Evolutionary conservation across 164 flowering plant genomes (phyloP).

Genomic region (Piper longum): DNA sequence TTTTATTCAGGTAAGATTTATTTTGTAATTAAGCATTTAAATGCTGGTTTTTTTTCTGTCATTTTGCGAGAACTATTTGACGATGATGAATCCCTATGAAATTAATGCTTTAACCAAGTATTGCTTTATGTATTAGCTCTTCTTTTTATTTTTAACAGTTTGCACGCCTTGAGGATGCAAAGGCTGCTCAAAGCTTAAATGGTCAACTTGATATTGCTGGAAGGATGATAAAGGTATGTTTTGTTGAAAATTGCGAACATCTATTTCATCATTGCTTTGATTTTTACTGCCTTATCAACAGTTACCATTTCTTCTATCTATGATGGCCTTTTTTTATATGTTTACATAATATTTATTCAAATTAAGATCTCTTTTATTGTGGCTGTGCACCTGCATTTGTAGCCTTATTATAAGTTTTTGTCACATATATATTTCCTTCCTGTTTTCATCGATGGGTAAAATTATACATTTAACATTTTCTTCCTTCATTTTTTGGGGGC

Average conservation of each 20-base stretch:
- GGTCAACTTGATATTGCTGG: constrained; percentile 94
- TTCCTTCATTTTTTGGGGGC: no score
- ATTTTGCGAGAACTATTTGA: background rate
- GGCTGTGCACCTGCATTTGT: no score
- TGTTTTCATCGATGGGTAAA: no score
- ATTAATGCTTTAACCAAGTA: background rate
- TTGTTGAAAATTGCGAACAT: background rate
- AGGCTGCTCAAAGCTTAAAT: constrained; percentile 82
- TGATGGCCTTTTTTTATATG: no score
- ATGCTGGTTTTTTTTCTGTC: background rate
- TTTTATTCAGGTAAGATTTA: constrained; percentile 67
- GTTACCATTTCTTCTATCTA: no score
- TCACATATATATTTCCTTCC: no score
- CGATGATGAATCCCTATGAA: no score
- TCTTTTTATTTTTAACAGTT: constrained; percentile 29
- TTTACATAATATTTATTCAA: no score
- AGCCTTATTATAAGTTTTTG: no score
- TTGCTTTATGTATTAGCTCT: background rate
- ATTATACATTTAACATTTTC: no score
- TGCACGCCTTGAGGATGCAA: constrained; percentile 78
- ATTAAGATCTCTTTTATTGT: no score
- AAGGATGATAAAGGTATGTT: constrained; percentile 51
- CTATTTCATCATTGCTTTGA: background rate
- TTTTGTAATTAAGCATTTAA: background rate
- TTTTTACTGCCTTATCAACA: no score